Evolutionary conservation across 208 protist species (phyloP).

Genomic region (Leishmania braziliensis): DNA sequence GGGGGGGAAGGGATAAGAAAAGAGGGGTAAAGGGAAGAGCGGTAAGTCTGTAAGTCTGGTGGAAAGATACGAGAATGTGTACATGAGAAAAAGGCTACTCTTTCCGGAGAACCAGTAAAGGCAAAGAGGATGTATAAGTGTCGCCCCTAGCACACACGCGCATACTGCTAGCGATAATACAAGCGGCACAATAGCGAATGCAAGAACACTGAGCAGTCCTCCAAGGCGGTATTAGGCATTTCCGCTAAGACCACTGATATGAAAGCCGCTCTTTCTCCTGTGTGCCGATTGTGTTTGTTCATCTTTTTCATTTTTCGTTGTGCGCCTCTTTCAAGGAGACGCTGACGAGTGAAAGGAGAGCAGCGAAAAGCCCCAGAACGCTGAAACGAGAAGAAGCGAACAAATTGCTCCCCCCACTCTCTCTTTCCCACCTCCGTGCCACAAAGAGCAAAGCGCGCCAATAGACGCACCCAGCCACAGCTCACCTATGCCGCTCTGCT

Average conservation of each 20-base stretch:
- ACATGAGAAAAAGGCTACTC: not conserved
- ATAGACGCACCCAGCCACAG: not conserved
- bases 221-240: not conserved
- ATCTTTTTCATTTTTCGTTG: no score
- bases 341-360: no score
- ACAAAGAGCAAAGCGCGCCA: no score
- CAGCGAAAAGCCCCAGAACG: no score
- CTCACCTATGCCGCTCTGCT: no score
- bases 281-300: no score
- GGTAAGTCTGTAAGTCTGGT: not conserved
- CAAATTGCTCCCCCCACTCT: no score
- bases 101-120: not conserved
- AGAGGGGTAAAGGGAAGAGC: not conserved
- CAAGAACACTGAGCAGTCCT: not conserved
- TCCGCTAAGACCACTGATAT: no score
- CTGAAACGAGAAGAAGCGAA: no score
- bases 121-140: not conserved
- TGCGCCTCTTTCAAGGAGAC: no score
- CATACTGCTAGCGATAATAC: not conserved
- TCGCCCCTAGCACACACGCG: not conserved
- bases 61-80: not conserved
- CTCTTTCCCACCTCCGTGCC: no score
- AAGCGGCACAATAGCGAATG: not conserved
- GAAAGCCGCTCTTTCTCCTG: not conserved
- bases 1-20: not conserved